These are phyloP conservation scores for Fusarium sp. DNA, from an alignment of 2,329 filamentous ascomycete genomes.

Conservation along the genomic window DNA sequence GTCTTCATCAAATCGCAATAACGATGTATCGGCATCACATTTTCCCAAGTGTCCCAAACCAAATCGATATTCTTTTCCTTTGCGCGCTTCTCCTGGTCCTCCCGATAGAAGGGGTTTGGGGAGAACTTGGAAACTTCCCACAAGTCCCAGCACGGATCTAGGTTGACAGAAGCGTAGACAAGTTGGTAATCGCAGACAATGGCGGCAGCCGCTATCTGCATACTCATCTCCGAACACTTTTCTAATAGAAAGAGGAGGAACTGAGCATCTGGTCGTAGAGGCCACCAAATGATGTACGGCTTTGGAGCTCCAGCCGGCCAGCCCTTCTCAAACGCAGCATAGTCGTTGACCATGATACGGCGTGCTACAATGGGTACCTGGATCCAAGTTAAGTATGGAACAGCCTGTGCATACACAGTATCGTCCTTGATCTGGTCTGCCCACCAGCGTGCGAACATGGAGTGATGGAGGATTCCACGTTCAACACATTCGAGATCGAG, in stretches of 20 bases:
- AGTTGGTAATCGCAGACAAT: neutral
- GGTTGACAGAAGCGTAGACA: neutral
- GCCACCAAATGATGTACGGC: neutral
- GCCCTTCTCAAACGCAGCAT: neutral
- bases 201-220: neutral
- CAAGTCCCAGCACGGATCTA: neutral
- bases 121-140: neutral
- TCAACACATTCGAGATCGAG: neutral
- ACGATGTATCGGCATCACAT: no score
- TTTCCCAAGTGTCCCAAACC: neutral
- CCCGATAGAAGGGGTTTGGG: neutral
- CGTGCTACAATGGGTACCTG: neutral
- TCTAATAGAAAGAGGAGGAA: neutral
- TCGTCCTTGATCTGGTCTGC: neutral
- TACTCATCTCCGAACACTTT: fast-evolving
- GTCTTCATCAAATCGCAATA: neutral
- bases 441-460: slow-evolving; percentile 10
- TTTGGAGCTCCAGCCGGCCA: neutral
- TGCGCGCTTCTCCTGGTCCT: neutral
- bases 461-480: slow-evolving; percentile 10
- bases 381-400: neutral
- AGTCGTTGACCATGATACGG: neutral
- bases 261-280: neutral
- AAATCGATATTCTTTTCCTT: neutral
- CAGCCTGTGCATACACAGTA: neutral